phyloP scores from a whole-genome alignment of 306 rosid genomes.

The Fagus sylvatica region DNA sequence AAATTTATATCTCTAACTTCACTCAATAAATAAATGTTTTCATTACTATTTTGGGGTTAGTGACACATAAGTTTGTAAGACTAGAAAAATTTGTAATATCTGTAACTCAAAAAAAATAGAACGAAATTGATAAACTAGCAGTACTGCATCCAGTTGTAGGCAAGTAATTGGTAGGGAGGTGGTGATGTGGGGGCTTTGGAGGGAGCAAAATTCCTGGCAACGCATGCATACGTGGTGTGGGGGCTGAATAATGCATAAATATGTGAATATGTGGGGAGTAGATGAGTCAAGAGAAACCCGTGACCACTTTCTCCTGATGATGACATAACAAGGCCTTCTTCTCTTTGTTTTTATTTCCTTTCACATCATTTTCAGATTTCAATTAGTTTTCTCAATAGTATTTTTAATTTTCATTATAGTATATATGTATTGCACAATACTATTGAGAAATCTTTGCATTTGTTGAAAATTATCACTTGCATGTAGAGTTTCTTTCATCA shows the following conservation, averaged over 20 bases:
- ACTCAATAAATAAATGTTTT: too few species aligned
- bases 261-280: slow-evolving; percentile 8
- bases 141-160: slow-evolving; percentile 12
- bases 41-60: too few species aligned
- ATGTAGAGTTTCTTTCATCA: not conserved
- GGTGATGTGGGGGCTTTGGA: slow-evolving; percentile 29
- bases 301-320: slow-evolving; percentile 45
- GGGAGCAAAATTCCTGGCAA: slow-evolving; percentile 26
- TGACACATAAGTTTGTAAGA: too few species aligned
- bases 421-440: not conserved
- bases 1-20: too few species aligned
- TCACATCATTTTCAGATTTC: slow-evolving; percentile 18
- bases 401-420: not conserved
- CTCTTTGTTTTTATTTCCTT: slow-evolving; percentile 3
- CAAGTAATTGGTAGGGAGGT: slow-evolving; percentile 35
- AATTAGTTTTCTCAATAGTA: not conserved
- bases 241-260: slow-evolving; percentile 6
- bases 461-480: slow-evolving; percentile 7
- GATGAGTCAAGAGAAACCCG: slow-evolving; percentile 84
- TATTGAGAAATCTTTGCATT: slow-evolving; percentile 25
- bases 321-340: slow-evolving; percentile 37
- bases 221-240: slow-evolving; percentile 13
- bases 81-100: too few species aligned
- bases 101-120: not conserved
- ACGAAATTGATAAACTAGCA: not conserved